phyloP scores from a whole-genome alignment of 495 filamentous ascomycete species.

The Aspergillus egyptiacus region DNA sequence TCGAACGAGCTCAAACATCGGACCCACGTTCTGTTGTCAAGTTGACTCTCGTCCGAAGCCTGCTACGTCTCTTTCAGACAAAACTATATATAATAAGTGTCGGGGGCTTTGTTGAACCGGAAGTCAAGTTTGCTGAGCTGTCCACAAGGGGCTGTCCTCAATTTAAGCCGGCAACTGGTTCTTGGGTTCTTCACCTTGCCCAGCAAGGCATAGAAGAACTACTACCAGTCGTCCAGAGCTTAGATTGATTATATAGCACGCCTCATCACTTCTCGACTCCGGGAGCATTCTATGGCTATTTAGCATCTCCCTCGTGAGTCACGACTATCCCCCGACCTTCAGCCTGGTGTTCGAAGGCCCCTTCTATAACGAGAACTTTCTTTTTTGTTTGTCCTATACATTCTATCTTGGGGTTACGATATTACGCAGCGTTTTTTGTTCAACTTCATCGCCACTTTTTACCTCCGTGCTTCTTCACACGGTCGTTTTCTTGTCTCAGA shows the following conservation, averaged over 20 bases:
- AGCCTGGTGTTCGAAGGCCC: slow-evolving; percentile 42
- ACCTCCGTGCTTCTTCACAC: slow-evolving; percentile 11
- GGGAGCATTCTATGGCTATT: slow-evolving; percentile 32
- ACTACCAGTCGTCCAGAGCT: slow-evolving; percentile 31
- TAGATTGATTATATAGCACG: slow-evolving; percentile 21
- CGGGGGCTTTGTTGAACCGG: slow-evolving; percentile 9
- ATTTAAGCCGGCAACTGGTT: slow-evolving; percentile 39
- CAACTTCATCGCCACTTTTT: slow-evolving; percentile 26
- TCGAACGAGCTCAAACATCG: slow-evolving; percentile 15
- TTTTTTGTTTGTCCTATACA: slow-evolving; percentile 26
- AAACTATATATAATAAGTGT: slow-evolving; percentile 16
- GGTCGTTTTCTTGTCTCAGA: slow-evolving; percentile 35
- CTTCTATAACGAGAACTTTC: slow-evolving; percentile 25
- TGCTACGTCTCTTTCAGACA: slow-evolving; percentile 19
- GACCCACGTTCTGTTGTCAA: slow-evolving; percentile 19
- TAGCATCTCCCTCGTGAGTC: slow-evolving; percentile 36
- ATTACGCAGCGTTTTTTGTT: slow-evolving; percentile 46
- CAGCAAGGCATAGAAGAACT: slow-evolving; percentile 35
- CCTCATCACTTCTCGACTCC: slow-evolving; percentile 12
- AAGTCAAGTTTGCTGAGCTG: slow-evolving; percentile 18
- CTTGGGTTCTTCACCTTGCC: slow-evolving; percentile 36
- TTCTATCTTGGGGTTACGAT: slow-evolving; percentile 37
- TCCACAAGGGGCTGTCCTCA: slow-evolving; percentile 21
- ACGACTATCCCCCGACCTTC: slow-evolving; percentile 30
- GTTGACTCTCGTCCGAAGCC: slow-evolving; percentile 6